phyloP scores from a whole-genome alignment of 352 stramenopile genomes.

The Halophytophthora batemanensis region DNA sequence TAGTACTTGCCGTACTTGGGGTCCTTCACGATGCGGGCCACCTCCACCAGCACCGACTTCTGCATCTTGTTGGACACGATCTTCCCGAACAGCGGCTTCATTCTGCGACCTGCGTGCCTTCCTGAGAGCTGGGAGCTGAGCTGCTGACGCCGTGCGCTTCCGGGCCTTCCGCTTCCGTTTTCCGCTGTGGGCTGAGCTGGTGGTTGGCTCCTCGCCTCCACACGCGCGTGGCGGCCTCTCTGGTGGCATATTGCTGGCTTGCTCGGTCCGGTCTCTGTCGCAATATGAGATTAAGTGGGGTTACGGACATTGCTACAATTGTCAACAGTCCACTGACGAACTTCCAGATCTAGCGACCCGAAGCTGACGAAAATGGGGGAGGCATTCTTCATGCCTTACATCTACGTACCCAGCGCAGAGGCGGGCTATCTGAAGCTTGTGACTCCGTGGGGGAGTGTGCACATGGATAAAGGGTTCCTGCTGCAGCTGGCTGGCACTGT shows the following conservation, averaged over 20 bases:
- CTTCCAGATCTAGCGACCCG: background rate
- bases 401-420: constrained; percentile 62
- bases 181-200: constrained; percentile 11
- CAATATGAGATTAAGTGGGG: too few relatives aligned
- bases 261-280: too few relatives aligned
- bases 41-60: constrained; percentile 95
- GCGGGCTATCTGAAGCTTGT: constrained; percentile 65
- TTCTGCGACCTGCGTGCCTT: constrained; percentile 15
- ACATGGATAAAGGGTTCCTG: constrained; percentile 49
- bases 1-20: constrained; percentile 94
- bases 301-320: too few relatives aligned
- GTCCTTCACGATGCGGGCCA: constrained; percentile 93
- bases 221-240: constrained; percentile 9
- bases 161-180: background rate
- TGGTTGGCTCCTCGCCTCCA: constrained; percentile 21
- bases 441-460: constrained; percentile 61
- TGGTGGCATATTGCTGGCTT: too few relatives aligned
- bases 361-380: constrained; percentile 15
- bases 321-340: too few relatives aligned
- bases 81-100: constrained; percentile 93
- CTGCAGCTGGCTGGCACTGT: constrained; percentile 37
- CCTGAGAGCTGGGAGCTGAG: background rate
- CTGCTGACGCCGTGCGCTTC: too few relatives aligned
- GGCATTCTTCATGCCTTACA: constrained; percentile 66
- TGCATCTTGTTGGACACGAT: constrained; percentile 97